Percentiles rank a stretch among this genome's conserved stretches.
These are phyloP conservation scores for Claviceps digitariae DNA, from an alignment of 2,329 filamentous ascomycete genomes.

Conservation along the genomic window DNA sequence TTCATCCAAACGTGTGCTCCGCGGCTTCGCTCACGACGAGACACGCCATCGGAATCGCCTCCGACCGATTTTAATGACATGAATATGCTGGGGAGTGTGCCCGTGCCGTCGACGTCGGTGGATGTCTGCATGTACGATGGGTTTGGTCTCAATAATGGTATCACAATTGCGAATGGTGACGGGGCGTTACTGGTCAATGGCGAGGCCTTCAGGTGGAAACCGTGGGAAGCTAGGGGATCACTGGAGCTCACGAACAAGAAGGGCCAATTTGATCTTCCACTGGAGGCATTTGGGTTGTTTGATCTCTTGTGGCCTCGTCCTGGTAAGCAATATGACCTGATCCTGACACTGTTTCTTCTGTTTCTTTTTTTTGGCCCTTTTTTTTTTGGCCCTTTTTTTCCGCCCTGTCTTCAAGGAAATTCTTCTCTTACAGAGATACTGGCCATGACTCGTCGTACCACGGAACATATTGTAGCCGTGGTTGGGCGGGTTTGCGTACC, in stretches of 20 bases:
- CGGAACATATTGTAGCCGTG: neutral
- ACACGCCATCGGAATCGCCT: constrained; percentile 19
- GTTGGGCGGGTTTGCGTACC: neutral
- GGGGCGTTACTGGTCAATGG: constrained; percentile 72
- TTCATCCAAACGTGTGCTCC: constrained; percentile 8
- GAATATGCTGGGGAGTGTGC: constrained; percentile 64
- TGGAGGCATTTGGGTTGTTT: constrained; percentile 61
- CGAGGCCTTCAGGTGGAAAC: constrained; percentile 79
- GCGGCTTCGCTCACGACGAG: constrained; percentile 8
- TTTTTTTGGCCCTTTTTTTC: neutral
- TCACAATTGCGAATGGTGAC: constrained; percentile 52
- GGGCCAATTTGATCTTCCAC: constrained; percentile 66
- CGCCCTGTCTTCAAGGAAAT: neutral
- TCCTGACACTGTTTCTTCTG: neutral
- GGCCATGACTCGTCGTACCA: neutral
- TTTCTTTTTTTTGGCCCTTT: neutral
- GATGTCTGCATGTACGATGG: constrained; percentile 73
- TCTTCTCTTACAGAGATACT: neutral
- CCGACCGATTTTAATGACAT: constrained; percentile 56
- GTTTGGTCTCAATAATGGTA: constrained; percentile 74
- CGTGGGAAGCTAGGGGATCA: constrained; percentile 47
- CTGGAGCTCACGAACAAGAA: constrained; percentile 54
- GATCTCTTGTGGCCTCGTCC: constrained; percentile 76
- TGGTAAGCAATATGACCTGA: constrained; percentile 38
- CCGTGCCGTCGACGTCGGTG: constrained; percentile 67